Evolutionary conservation across 768 basidiomycete species (phyloP).

Genomic region (Kwoniella bestiolae): DNA sequence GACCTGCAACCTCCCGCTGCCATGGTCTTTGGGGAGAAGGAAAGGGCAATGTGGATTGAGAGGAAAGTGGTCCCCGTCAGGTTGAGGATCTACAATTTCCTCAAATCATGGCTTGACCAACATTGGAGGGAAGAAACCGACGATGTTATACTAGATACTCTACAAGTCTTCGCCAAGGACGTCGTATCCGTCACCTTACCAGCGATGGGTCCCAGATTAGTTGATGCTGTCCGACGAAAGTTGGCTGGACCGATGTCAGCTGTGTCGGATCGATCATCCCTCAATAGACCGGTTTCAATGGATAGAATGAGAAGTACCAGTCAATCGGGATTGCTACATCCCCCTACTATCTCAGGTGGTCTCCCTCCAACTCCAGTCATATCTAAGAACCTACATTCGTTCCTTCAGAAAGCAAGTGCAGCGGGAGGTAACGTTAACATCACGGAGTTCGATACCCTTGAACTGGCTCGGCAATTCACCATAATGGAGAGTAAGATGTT

Average conservation of each 20-base stretch:
- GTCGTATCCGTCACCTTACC: conserved; percentile 52
- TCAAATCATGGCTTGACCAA: conserved; percentile 90
- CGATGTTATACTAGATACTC: conserved; percentile 62
- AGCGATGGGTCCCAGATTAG: conserved; percentile 53
- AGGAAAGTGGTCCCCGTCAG: conserved; percentile 87
- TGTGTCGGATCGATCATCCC: conserved; percentile 10
- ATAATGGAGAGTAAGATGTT: conserved; percentile 90
- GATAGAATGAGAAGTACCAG: conserved; percentile 8
- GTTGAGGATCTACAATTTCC: conserved; percentile 84
- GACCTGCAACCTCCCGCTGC: conserved; percentile 66
- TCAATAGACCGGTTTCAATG: conserved; percentile 17
- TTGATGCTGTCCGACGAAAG: conserved; percentile 49
- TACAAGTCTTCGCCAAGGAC: conserved; percentile 55
- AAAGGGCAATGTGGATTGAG: conserved; percentile 73
- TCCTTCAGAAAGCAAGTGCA: conserved; percentile 68
- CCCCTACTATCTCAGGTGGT: conserved; percentile 24
- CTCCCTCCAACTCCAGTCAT: conserved; percentile 87
- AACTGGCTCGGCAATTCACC: conserved; percentile 90
- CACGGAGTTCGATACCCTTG: conserved; percentile 90
- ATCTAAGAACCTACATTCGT: conserved; percentile 73
- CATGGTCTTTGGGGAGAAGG: conserved; percentile 61
- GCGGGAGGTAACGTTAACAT: conserved; percentile 63
- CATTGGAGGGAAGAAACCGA: conserved; percentile 85
- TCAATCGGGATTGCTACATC: conserved; percentile 21
- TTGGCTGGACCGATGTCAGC: conserved; percentile 24